phyloP scores from a whole-genome alignment of 352 stramenopile genomes.

The Phytophthora pinifolia region DNA sequence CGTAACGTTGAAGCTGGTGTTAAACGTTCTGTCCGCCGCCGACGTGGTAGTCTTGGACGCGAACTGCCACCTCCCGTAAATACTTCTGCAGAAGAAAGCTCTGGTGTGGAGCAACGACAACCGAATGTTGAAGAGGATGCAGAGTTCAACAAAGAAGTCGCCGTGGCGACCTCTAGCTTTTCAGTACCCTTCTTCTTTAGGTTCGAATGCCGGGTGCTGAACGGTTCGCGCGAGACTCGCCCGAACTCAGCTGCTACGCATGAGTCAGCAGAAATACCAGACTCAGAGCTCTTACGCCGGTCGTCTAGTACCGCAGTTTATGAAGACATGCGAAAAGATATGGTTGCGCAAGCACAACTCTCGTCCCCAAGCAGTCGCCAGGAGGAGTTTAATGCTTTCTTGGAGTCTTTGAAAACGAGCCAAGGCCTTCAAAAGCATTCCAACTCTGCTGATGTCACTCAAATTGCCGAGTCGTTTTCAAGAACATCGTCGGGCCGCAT shows the following conservation, averaged over 20 bases:
- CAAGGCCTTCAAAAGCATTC: constrained; percentile 9
- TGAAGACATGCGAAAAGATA: constrained; percentile 37
- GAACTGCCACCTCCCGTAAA: constrained; percentile 32
- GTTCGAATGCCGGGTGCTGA: constrained; percentile 77
- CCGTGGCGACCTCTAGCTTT: constrained; percentile 78
- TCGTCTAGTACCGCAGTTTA: constrained; percentile 61
- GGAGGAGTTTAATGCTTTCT: constrained; percentile 38
- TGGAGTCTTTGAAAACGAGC: constrained; percentile 38
- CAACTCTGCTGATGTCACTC: constrained; percentile 31
- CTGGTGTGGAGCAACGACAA: constrained; percentile 35
- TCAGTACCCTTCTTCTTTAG: constrained; percentile 85
- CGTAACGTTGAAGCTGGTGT: constrained; percentile 7
- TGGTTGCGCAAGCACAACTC: constrained; percentile 24
- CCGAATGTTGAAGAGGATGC: constrained; percentile 63
- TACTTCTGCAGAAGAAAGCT: constrained; percentile 26
- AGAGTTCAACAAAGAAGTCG: constrained; percentile 85
- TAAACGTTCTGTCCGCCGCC: constrained; percentile 12
- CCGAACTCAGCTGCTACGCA: constrained; percentile 24
- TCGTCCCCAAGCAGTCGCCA: constrained; percentile 29
- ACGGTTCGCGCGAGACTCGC: constrained; percentile 25
- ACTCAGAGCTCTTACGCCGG: constrained; percentile 30
- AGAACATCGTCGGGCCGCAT: constrained; percentile 44
- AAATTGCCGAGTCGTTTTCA: constrained; percentile 60
- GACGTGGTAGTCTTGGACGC: constrained; percentile 22
- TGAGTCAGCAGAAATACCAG: constrained; percentile 3